Conservation (phyloP, 2,329 filamentous ascomycete species). For the Fusarium acutatum region DNA sequence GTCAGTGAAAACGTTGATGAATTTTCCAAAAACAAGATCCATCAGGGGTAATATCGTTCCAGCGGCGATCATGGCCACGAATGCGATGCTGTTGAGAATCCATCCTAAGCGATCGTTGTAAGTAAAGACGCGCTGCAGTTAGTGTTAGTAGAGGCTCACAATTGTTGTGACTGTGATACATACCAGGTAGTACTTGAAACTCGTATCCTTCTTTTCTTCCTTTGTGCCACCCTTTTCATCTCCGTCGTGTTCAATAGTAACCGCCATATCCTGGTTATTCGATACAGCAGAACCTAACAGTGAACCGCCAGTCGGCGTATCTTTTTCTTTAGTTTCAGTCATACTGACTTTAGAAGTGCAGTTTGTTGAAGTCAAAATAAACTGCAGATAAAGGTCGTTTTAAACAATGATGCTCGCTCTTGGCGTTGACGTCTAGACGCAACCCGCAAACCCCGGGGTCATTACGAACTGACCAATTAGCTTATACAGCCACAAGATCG, state of each 20-base stretch:
- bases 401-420: conserved; percentile 1
- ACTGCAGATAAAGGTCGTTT: not conserved
- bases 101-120: conserved; percentile 52
- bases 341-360: not conserved
- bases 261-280: not conserved
- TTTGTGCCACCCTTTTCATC: not conserved
- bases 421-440: conserved; percentile 14
- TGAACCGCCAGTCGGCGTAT: not conserved
- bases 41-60: conserved; percentile 60
- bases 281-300: not conserved
- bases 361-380: not conserved
- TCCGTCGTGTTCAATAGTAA: not conserved
- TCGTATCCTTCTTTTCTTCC: conserved; percentile 23
- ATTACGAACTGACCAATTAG: conserved; percentile 31
- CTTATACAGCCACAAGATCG: conserved; percentile 10
- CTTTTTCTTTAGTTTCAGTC: conserved; percentile 1
- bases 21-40: conserved; percentile 66
- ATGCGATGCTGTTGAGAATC: conserved; percentile 47
- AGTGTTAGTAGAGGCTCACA: not conserved
- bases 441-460: conserved; percentile 12
- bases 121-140: conserved; percentile 46
- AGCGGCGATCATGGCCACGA: conserved; percentile 49
- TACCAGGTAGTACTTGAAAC: conserved; percentile 42
- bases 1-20: conserved; percentile 64
- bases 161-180: not conserved